phyloP scores from a whole-genome alignment of 2,329 filamentous ascomycete genomes.

The Pseudogymnoascus sp. region DNA sequence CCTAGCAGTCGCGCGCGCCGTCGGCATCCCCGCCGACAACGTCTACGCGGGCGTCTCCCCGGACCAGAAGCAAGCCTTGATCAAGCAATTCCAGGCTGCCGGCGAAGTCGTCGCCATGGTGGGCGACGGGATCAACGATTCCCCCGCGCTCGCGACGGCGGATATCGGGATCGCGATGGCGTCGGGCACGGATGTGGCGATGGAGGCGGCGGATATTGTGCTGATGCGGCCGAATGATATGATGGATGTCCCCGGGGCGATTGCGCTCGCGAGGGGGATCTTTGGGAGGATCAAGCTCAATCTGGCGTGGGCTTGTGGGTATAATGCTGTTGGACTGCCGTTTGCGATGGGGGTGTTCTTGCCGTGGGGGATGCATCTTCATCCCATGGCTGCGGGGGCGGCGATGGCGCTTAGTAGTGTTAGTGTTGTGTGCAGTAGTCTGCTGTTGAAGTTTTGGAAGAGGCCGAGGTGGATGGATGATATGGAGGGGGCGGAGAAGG shows the following conservation, averaged over 20 bases:
- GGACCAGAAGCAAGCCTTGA: constrained; percentile 81
- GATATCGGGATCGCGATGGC: constrained; percentile 89
- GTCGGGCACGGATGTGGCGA: constrained; percentile 89
- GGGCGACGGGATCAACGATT: constrained; percentile 97
- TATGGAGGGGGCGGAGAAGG: constrained; percentile 53
- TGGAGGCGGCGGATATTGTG: constrained; percentile 94
- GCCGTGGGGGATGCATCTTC: constrained; percentile 77
- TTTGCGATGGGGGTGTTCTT: constrained; percentile 97
- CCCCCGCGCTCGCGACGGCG: constrained; percentile 84
- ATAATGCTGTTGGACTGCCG: constrained; percentile 84
- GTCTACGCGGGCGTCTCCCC: constrained; percentile 86
- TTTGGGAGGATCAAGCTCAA: constrained; percentile 93
- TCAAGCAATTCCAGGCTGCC: constrained; percentile 64
- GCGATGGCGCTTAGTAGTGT: constrained; percentile 91
- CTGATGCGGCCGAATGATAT: constrained; percentile 89
- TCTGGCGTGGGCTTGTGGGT: constrained; percentile 83
- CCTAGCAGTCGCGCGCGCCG: constrained; percentile 68
- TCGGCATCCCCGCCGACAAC: constrained; percentile 68
- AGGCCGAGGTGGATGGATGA: constrained; percentile 82
- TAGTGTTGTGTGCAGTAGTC: constrained; percentile 75
- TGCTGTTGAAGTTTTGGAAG: constrained; percentile 81
- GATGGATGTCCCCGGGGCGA: constrained; percentile 81
- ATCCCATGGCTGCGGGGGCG: constrained; percentile 88
- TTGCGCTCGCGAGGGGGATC: constrained; percentile 74
- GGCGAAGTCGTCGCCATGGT: constrained; percentile 91